These are phyloP conservation scores for Acacia pycnantha DNA, from an alignment of 331 rosid genomes.

Conservation along the genomic window DNA sequence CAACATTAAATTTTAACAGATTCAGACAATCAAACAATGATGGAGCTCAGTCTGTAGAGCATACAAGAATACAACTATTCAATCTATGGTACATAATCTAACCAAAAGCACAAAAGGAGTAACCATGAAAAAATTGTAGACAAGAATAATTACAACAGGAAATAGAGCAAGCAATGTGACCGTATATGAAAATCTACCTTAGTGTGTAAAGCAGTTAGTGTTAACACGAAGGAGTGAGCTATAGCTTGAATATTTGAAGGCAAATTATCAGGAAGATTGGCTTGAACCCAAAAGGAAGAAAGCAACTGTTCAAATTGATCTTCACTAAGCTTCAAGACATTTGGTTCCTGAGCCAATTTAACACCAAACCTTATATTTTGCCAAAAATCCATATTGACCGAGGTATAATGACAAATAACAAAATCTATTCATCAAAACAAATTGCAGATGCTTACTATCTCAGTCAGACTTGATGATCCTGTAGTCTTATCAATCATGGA, in stretches of 20 bases:
- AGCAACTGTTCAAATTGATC: conserved; percentile 86
- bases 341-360: conserved; percentile 67
- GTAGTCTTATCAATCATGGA: conserved; percentile 69
- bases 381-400: conserved; percentile 1
- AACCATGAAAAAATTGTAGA: conserved; percentile 6
- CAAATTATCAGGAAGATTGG: conserved; percentile 75
- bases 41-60: too few relatives aligned
- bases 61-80: background rate
- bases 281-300: conserved; percentile 93
- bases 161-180: background rate
- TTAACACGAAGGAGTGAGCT: conserved; percentile 69
- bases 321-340: conserved; percentile 76
- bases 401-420: conserved; percentile 5
- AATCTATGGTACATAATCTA: background rate
- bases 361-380: conserved; percentile 8
- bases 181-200: conserved; percentile 51
- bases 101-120: conserved; percentile 5
- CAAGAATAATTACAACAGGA: background rate
- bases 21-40: conserved; percentile 12
- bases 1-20: conserved; percentile 24
- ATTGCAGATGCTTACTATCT: conserved; percentile 47
- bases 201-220: conserved; percentile 64
- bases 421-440: conserved; percentile 7
- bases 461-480: conserved; percentile 53
- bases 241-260: conserved; percentile 91